Evolutionary conservation across 2,329 filamentous ascomycete species (phyloP), one percentile per base, ranked within the genome.

Genomic region (Xylaria sp.): DNA sequence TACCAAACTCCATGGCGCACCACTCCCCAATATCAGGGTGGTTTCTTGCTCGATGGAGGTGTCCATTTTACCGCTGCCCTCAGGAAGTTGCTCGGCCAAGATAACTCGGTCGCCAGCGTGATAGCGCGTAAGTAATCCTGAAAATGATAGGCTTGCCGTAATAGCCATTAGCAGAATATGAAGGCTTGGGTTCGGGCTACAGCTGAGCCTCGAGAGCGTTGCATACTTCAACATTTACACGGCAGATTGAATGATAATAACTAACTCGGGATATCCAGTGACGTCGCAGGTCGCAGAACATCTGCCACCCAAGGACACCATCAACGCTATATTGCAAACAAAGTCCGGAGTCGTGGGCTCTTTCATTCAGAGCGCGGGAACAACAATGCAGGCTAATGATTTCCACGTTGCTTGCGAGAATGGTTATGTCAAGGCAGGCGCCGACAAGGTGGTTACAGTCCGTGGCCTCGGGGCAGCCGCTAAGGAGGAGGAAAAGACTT

Each of bases 11-110:
- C 77, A 25, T 86, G 90, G 91, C 86, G 91, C 57, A 89, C 89
- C 74, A 83, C 78, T 58, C 90, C 91, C 1, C 80, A 84, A 55
- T 85, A 92, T 72, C 90, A 92, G 75, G 91, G 91, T 57, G 91
- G 91, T 0, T 93, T 92, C 73, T 74, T 93, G 57, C 84, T 94
- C 2, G 91, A 94, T 71, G 89, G 86, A 14, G 91, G 91, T 45
- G 89, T 94, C 25, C 91, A 94, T 75, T 88, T 86, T 63, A 79
- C 88, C 6, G 90, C 90, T 7, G 87, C 78, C 0, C 81, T 89
- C 52, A 80, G 90, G 15, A 74, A 84, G 33, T 72, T 94, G 43
- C 77, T 92, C 2, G 79, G 80, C 17, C 64, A 76, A 0, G 78
- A 78, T 15, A 74, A 83, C 49, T 76, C 80, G 8, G 77, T 84